These are phyloP conservation scores for Rhizoctonia solani DNA, from an alignment of 1,284 basidiomycete species.

Conservation along the genomic window DNA sequence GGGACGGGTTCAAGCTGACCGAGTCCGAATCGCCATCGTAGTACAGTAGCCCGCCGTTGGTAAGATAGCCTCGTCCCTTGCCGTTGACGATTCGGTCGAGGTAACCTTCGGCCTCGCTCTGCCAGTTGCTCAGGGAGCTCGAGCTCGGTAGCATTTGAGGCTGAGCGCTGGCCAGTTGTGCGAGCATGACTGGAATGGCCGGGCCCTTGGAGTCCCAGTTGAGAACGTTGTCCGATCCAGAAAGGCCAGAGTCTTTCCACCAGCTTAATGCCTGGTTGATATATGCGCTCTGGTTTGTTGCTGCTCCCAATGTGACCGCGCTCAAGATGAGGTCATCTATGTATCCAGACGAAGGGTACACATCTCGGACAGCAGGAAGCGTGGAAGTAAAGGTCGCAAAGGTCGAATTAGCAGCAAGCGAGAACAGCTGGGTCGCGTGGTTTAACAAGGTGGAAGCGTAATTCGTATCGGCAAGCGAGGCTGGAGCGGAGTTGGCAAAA, in stretches of 20 bases:
- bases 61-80: conserved; percentile 57
- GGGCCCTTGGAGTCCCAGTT: conserved; percentile 90
- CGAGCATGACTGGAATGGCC: conserved; percentile 72
- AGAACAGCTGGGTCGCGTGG: conserved; percentile 77
- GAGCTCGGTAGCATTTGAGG: conserved; percentile 61
- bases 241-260: conserved; percentile 14
- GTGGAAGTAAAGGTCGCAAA: conserved; percentile 57
- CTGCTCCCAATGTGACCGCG: conserved; percentile 68
- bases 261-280: conserved; percentile 29
- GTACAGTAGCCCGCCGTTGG: conserved; percentile 72
- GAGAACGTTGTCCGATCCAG: conserved; percentile 54
- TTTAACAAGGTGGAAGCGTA: conserved; percentile 71
- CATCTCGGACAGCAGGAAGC: conserved; percentile 63
- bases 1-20: conserved; percentile 81
- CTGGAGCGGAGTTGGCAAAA: conserved; percentile 59
- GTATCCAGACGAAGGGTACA: conserved; percentile 75
- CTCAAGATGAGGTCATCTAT: conserved; percentile 74
- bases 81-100: conserved; percentile 73
- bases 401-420: conserved; percentile 66
- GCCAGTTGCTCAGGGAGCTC: conserved; percentile 67
- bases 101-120: conserved; percentile 70
- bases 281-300: conserved; percentile 51
- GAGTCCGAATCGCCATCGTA: conserved; percentile 79
- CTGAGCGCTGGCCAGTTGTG: conserved; percentile 48
- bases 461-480: conserved; percentile 70